Conservation (phyloP, 805 yeast genomes). For the Cyberlindnera mississippiensis region DNA sequence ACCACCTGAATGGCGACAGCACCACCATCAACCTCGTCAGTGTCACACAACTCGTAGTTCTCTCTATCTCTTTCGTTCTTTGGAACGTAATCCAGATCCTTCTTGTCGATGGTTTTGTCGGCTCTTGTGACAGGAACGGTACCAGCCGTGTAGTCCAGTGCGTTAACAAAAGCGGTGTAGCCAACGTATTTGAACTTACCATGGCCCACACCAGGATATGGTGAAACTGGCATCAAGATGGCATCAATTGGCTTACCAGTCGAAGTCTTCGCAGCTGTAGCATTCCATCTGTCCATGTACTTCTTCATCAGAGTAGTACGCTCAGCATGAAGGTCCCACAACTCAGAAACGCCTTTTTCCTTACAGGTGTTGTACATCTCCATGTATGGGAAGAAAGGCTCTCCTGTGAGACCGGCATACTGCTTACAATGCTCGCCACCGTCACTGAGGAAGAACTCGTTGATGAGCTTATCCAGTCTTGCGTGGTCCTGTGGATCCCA, state of each 20-base stretch:
- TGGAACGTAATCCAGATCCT: constrained; percentile 32
- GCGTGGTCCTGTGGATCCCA: constrained; percentile 41
- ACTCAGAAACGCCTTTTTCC: constrained; percentile 28
- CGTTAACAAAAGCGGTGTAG: constrained; percentile 54
- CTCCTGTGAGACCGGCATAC: constrained; percentile 37
- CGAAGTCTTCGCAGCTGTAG: constrained; percentile 31
- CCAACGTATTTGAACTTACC: constrained; percentile 24
- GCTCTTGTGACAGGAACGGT: constrained; percentile 57
- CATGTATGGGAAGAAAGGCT: constrained; percentile 43
- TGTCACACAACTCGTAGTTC: constrained; percentile 44
- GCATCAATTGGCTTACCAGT: constrained; percentile 44
- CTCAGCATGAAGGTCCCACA: constrained; percentile 41
- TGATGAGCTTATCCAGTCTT: constrained; percentile 31
- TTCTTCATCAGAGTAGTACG: constrained; percentile 37
- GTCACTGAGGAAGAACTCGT: constrained; percentile 33
- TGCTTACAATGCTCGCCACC: constrained; percentile 38
- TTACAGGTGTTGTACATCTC: constrained; percentile 32
- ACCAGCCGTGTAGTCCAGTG: constrained; percentile 53
- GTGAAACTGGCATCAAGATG: constrained; percentile 37
- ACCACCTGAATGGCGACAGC: constrained; percentile 66
- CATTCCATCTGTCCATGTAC: constrained; percentile 41
- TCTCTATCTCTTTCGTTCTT: constrained; percentile 40
- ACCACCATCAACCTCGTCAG: constrained; percentile 51
- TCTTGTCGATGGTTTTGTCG: constrained; percentile 37
- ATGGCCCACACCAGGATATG: constrained; percentile 34